phyloP scores from a whole-genome alignment of 2,329 filamentous ascomycete species.

The Blumeriella jaapii region DNA sequence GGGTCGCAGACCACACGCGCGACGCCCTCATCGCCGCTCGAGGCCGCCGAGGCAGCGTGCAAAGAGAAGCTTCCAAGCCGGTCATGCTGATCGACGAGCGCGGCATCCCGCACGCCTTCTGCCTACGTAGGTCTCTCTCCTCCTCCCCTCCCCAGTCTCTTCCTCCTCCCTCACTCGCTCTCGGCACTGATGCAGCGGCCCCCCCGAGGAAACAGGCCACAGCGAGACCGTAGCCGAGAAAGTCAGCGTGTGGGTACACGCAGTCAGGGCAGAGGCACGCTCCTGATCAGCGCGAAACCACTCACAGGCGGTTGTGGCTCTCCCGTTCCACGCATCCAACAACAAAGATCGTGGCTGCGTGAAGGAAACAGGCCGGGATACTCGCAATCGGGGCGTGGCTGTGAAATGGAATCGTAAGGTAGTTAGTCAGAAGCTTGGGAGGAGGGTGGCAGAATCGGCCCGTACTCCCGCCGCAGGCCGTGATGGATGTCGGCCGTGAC shows the following conservation, averaged over 20 bases:
- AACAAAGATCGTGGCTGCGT: too few species aligned
- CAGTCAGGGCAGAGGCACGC: slow-evolving; percentile 12
- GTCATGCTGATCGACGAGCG: slow-evolving; percentile 43
- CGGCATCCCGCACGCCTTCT: slow-evolving; percentile 49
- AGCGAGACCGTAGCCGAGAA: slow-evolving; percentile 39
- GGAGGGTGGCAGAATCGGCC: too few species aligned
- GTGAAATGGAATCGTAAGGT: too few species aligned
- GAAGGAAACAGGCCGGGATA: too few species aligned
- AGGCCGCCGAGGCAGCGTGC: slow-evolving; percentile 21
- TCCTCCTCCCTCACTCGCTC: neutral
- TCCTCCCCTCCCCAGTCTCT: neutral
- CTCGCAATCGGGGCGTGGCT: too few species aligned
- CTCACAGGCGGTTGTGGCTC: too few species aligned
- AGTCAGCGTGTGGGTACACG: slow-evolving; percentile 29
- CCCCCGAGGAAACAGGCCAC: slow-evolving; percentile 32
- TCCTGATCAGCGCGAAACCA: neutral
- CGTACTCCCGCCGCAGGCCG: too few species aligned
- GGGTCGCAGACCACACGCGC: slow-evolving; percentile 45
- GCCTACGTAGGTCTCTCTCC: slow-evolving; percentile 39
- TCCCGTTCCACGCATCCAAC: too few species aligned
- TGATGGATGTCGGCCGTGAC: too few species aligned
- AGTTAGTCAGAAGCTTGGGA: too few species aligned
- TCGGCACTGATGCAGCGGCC: too few species aligned
- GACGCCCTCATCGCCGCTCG: slow-evolving; percentile 42
- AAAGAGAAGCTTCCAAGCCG: slow-evolving; percentile 29